phyloP scores from a whole-genome alignment of 169 alveolate genomes.

The Plasmodium falciparum region DNA sequence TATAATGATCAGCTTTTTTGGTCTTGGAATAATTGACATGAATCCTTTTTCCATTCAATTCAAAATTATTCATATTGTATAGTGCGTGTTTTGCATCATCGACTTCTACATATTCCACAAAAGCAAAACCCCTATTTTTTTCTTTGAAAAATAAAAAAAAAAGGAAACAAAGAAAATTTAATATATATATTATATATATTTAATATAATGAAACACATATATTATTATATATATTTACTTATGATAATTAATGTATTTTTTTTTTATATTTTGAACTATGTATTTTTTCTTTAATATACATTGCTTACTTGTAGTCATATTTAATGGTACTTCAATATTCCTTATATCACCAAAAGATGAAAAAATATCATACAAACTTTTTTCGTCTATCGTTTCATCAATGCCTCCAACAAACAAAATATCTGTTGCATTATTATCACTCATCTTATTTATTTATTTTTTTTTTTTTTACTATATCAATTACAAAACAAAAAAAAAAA shows the following conservation, averaged over 20 bases:
- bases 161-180: not conserved
- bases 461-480: not conserved
- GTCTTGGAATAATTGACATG: slow-evolving; percentile 82
- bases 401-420: slow-evolving; percentile 84
- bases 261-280: not conserved
- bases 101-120: slow-evolving; percentile 84
- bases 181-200: not conserved
- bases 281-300: not conserved
- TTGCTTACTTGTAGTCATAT: slow-evolving; percentile 81
- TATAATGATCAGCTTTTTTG: slow-evolving; percentile 60
- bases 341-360: slow-evolving; percentile 87
- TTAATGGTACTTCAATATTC: slow-evolving; percentile 85
- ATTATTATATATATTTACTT: not conserved
- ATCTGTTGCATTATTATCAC: slow-evolving; percentile 43
- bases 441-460: slow-evolving; percentile 17
- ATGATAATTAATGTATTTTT: not conserved
- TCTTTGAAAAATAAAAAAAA: slow-evolving; percentile 58
- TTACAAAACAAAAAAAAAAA: not conserved
- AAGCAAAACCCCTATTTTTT: slow-evolving; percentile 84
- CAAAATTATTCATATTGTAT: slow-evolving; percentile 85
- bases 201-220: too few relatives aligned
- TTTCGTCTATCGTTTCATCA: slow-evolving; percentile 85
- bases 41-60: slow-evolving; percentile 83
- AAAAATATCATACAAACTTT: slow-evolving; percentile 85
- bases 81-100: slow-evolving; percentile 88